phyloP scores from a whole-genome alignment of 352 stramenopile species.

The Globisporangium rhizosaccharum region DNA sequence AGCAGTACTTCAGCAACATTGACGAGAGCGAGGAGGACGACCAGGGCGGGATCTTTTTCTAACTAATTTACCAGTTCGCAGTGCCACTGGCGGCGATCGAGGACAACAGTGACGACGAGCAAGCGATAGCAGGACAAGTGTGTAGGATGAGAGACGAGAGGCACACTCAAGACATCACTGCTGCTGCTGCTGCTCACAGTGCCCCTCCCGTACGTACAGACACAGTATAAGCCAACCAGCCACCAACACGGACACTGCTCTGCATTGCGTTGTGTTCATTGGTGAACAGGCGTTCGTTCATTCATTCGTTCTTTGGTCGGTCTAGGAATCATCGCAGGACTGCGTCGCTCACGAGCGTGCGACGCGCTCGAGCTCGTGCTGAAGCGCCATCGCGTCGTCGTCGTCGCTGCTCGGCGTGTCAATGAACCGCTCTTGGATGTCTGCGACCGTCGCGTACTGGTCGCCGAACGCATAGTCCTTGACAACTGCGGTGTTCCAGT shows the following conservation, averaged over 20 bases:
- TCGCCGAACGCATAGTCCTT: conserved; percentile 72
- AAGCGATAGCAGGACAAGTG: not conserved
- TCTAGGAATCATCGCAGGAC: not conserved
- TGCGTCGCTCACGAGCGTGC: conserved; percentile 2
- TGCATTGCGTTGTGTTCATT: too few species aligned
- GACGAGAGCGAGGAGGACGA: conserved; percentile 80
- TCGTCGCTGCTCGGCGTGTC: conserved; percentile 27
- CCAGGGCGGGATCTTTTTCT: conserved; percentile 84
- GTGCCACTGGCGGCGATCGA: not conserved
- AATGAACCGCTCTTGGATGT: conserved; percentile 73
- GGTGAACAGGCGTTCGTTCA: too few species aligned
- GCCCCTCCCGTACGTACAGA: too few species aligned
- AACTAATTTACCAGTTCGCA: conserved; percentile 24
- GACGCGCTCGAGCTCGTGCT: conserved; percentile 30
- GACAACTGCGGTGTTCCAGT: conserved; percentile 73
- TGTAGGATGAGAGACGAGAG: not conserved
- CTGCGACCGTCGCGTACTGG: conserved; percentile 29
- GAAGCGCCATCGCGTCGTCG: conserved; percentile 18
- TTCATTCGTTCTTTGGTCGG: too few species aligned
- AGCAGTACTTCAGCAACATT: conserved; percentile 87
- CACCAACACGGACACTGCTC: too few species aligned
- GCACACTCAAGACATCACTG: too few species aligned
- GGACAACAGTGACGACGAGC: not conserved
- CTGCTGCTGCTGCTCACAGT: too few species aligned
- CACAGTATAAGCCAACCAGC: too few species aligned